Base-by-base conservation (phyloP, 805 yeast species). In the Torulaspora indica region DNA sequence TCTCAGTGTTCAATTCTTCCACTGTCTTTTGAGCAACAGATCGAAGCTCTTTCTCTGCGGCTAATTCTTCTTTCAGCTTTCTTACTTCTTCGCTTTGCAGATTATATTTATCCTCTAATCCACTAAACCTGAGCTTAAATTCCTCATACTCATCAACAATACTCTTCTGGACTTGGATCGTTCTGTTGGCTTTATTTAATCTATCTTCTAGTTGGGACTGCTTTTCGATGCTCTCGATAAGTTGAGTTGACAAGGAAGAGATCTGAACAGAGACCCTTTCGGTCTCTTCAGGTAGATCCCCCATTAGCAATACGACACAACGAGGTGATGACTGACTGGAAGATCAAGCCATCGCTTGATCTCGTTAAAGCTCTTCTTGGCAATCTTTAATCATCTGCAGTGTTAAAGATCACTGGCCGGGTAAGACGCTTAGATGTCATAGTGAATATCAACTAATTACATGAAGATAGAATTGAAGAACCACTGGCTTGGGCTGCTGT, bases 1-100 rank as follows among this genome's bases (percentile, higher is more conserved):
- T 84, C 59, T 87, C 96, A 25, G 73, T 77, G 49, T 82, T 77
- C 40, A 87, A 65, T 46, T 75, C 73, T 36, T 75, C 70, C 13
- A 77, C 81, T 52, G 82, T 85, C 8, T 66, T 68, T 51, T 81
- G 83, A 0, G 87, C 82, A 6, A 61, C 68, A 8, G 61, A 63
- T 47, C 76, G 76, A 45, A 55, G 63, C 34, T 59, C 60, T n/a
- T 57, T 56, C 37, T 64, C 69, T 4, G 58, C 46, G 18, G 53
- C 55, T 18, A 69, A 37, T 45, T 49, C 49, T 42, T 55, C 60
- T 15, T 55, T 47, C n/a, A 69, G 51, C 31, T 63, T 60, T 35
- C 61, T 64, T 8, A 75, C 49, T 4, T 64, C 64, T 5, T 58
- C 57, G 14, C 51, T 44, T 12, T 40, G 51, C 3, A 40, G 40